Evolutionary conservation across 345 rosid species (phyloP).

Genomic region (Brassica carinata): DNA sequence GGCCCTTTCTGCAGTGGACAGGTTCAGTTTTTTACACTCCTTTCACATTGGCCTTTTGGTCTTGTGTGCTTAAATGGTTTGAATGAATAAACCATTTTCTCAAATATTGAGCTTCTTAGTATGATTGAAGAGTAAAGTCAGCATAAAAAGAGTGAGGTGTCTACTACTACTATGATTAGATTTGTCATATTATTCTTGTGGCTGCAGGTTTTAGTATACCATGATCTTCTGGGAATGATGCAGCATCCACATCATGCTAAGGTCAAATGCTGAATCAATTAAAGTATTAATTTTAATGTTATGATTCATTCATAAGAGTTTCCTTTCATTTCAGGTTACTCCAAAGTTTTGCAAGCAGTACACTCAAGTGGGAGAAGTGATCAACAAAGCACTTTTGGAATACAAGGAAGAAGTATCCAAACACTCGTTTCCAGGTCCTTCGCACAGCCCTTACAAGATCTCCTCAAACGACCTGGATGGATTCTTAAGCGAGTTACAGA

Average conservation of each 20-base stretch:
- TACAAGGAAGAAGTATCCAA: conserved; percentile 79
- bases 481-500: conserved; percentile 66
- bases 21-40: conserved; percentile 43
- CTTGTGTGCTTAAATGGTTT: too few relatives aligned
- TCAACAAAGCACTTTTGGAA: conserved; percentile 70
- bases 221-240: conserved; percentile 92
- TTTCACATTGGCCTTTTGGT: not conserved
- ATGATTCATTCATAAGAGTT: not conserved
- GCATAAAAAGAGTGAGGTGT: conserved; percentile 1
- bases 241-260: conserved; percentile 98
- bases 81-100: too few relatives aligned
- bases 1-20: conserved; percentile 96
- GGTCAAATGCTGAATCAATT: conserved; percentile 43
- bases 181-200: not conserved
- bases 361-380: conserved; percentile 68
- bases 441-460: conserved; percentile 77
- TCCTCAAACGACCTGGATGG: conserved; percentile 54
- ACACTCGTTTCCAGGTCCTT: conserved; percentile 74
- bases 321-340: conserved; percentile 56
- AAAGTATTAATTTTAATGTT: not conserved
- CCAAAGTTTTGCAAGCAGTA: conserved; percentile 92
- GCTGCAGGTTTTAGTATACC: conserved; percentile 82
- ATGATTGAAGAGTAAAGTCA: not conserved
- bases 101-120: too few relatives aligned
- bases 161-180: conserved; percentile 10